phyloP scores from a whole-genome alignment of 2,329 filamentous ascomycete genomes.

The Paraphaeosphaeria minitans region DNA sequence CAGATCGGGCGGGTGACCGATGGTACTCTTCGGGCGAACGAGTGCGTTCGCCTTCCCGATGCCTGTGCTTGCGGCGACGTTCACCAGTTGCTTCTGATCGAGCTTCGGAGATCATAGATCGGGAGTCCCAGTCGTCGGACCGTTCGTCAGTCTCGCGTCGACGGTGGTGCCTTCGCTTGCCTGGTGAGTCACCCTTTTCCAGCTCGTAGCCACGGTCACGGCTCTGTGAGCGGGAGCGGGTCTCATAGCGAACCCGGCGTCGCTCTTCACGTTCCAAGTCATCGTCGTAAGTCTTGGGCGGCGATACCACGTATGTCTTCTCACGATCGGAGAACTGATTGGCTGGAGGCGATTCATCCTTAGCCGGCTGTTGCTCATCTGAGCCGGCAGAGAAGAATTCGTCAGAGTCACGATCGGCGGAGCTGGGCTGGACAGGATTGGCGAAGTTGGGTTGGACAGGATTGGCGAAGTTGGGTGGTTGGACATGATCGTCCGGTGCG shows the following conservation, averaged over 20 bases:
- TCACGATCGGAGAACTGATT: constrained; percentile 21
- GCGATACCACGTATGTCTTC: constrained; percentile 27
- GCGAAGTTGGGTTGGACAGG: constrained; percentile 12
- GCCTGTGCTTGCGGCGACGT: constrained; percentile 41
- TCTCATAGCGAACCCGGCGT: constrained; percentile 29
- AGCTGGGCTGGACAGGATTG: constrained; percentile 17
- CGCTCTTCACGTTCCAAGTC: constrained; percentile 37
- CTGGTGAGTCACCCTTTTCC: constrained; percentile 32
- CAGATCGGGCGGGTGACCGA: constrained; percentile 45
- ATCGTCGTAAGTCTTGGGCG: constrained; percentile 34
- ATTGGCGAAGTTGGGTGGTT: constrained; percentile 19
- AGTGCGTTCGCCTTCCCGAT: constrained; percentile 39
- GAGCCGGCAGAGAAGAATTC: constrained; percentile 43
- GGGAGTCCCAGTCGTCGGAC: constrained; percentile 48
- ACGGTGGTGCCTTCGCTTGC: constrained; percentile 40
- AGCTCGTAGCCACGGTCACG: constrained; percentile 43
- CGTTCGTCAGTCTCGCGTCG: constrained; percentile 42
- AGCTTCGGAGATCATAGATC: constrained; percentile 47
- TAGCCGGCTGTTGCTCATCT: constrained; percentile 36
- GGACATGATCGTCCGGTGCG: constrained; percentile 37
- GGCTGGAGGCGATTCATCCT: constrained; percentile 22
- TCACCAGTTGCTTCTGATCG: constrained; percentile 44
- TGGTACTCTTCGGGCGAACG: constrained; percentile 36
- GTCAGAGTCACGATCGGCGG: constrained; percentile 38
- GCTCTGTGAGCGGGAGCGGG: constrained; percentile 35